Conservation (phyloP, 306 rosid species). For the Vigna angularis region DNA sequence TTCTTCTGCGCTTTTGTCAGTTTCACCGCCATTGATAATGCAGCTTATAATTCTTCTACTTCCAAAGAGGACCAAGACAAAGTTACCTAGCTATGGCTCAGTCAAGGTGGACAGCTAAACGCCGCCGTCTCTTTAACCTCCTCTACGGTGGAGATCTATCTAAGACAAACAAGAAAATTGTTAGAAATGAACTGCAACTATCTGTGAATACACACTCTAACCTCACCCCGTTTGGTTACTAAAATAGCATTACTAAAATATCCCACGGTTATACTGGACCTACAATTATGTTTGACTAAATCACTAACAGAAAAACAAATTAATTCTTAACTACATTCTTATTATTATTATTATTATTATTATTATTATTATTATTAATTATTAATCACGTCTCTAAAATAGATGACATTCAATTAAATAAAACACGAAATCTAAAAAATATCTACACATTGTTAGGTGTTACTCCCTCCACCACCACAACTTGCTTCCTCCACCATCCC, state of each 20-base stretch:
- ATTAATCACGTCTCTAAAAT: no score
- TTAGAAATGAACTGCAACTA: not conserved
- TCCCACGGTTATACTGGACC: not conserved
- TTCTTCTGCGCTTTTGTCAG: conserved; percentile 68
- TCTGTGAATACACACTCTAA: not conserved
- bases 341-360: not conserved
- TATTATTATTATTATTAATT: no score
- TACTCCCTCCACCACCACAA: no score
- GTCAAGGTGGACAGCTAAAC: conserved; percentile 78
- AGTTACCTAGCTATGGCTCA: conserved; percentile 6
- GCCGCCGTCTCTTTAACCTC: conserved; percentile 76
- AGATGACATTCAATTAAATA: no score
- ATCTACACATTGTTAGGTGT: no score
- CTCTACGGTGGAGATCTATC: not conserved
- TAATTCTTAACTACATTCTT: not conserved
- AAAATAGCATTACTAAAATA: not conserved
- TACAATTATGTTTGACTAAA: conserved; percentile 2
- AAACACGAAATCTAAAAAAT: no score
- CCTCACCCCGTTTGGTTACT: not conserved
- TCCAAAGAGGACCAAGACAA: conserved; percentile 67
- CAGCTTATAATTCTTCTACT: not conserved
- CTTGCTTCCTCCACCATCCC: no score
- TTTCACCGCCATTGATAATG: conserved; percentile 49
- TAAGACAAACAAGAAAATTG: not conserved
- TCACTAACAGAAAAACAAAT: not conserved